Evolutionary conservation across 2,329 filamentous ascomycete species (phyloP).

Genomic region (Penicillium sp.): DNA sequence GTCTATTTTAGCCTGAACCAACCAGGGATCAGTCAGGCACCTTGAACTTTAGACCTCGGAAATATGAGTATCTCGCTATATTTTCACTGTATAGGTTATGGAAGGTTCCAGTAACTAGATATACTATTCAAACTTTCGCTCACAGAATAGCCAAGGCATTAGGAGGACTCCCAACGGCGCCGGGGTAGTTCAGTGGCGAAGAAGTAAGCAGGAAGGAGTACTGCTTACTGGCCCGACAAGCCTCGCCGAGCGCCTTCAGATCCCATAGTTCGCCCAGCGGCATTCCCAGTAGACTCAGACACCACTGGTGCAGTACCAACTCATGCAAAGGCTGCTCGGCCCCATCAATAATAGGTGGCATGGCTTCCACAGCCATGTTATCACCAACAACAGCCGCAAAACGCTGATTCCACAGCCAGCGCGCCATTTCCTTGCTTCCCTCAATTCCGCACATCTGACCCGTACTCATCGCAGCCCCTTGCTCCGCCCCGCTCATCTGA

Average conservation of each 20-base stretch:
- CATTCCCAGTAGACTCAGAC: slow-evolving; percentile 45
- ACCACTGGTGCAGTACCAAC: slow-evolving; percentile 42
- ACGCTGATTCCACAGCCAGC: slow-evolving; percentile 58
- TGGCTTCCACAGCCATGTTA: slow-evolving; percentile 28
- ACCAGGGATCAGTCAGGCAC: too few relatives aligned
- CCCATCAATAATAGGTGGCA: slow-evolving; percentile 20
- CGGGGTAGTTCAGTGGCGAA: slow-evolving; percentile 46
- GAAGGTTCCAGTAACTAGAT: not conserved
- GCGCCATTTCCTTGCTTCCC: slow-evolving; percentile 48
- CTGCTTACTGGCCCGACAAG: slow-evolving; percentile 38
- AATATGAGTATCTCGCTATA: not conserved
- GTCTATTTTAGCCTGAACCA: not conserved
- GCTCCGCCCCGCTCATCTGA: slow-evolving; percentile 17
- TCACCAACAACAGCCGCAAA: slow-evolving; percentile 42
- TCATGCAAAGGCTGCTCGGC: slow-evolving; percentile 12
- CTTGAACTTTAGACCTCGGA: too few relatives aligned
- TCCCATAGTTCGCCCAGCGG: slow-evolving; percentile 51
- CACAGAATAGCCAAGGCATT: slow-evolving; percentile 30
- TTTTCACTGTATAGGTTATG: not conserved
- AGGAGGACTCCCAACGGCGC: slow-evolving; percentile 37
- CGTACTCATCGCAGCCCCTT: slow-evolving; percentile 11
- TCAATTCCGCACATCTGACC: slow-evolving; percentile 42
- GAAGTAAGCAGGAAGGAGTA: slow-evolving; percentile 50
- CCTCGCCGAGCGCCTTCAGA: slow-evolving; percentile 41
- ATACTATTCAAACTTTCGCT: not conserved